phyloP scores from a whole-genome alignment of 164 flowering plant species.

The Warburgia ugandensis region DNA sequence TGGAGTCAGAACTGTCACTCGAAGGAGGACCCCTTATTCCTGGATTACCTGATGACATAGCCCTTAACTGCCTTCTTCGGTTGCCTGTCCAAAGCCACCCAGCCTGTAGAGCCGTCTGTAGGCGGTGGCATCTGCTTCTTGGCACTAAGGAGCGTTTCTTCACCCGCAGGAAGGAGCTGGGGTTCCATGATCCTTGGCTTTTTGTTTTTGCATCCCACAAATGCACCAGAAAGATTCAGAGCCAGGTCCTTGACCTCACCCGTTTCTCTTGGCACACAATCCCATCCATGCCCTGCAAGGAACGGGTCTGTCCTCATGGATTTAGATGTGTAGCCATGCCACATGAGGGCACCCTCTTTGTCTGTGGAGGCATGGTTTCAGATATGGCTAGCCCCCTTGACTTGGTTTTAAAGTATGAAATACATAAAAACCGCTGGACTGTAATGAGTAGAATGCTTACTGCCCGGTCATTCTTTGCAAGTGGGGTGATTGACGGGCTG shows the following conservation, averaged over 20 bases:
- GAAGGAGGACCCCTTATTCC: slow-evolving; percentile 55
- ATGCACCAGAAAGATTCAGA: slow-evolving; percentile 42
- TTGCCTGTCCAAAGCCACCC: slow-evolving; percentile 61
- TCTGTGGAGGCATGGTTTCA: slow-evolving; percentile 49
- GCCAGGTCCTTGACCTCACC: slow-evolving; percentile 52
- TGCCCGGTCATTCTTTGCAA: slow-evolving; percentile 52
- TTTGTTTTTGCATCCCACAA: slow-evolving; percentile 45
- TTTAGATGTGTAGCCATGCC: slow-evolving; percentile 43
- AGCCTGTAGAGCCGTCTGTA: slow-evolving; percentile 54
- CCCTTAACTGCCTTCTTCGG: slow-evolving; percentile 74
- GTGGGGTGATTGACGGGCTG: slow-evolving; percentile 50
- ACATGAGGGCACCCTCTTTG: slow-evolving; percentile 37
- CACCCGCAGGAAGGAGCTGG: slow-evolving; percentile 46
- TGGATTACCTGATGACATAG: slow-evolving; percentile 86
- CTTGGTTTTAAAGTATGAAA: slow-evolving; percentile 46
- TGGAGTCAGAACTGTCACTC: slow-evolving; percentile 33
- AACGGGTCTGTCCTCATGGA: slow-evolving; percentile 39
- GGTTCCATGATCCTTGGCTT: slow-evolving; percentile 63
- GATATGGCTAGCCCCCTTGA: slow-evolving; percentile 49
- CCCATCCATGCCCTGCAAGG: slow-evolving; percentile 62
- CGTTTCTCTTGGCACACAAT: slow-evolving; percentile 53
- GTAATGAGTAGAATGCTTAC: slow-evolving; percentile 52
- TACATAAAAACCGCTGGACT: slow-evolving; percentile 51
- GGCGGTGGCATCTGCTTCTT: slow-evolving; percentile 62
- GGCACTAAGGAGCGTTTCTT: slow-evolving; percentile 66